Evolutionary conservation across 2,329 filamentous ascomycete genomes (phyloP).

Genomic region (Ambrosiella beaveri): DNA sequence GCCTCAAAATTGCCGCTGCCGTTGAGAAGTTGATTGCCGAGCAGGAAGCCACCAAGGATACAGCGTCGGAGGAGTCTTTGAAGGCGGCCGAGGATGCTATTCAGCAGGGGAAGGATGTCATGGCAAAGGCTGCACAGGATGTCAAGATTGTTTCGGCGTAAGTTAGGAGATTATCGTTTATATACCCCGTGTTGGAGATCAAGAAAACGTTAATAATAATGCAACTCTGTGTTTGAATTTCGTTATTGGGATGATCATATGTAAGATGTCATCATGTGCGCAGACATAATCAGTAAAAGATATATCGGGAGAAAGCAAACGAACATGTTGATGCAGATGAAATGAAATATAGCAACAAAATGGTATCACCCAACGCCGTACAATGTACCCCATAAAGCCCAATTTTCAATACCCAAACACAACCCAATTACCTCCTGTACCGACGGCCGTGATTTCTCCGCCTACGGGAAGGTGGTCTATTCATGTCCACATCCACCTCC

Average conservation of each 20-base stretch:
- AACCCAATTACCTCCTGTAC: slow-evolving; percentile 43
- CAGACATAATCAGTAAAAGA: no score
- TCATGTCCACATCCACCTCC: slow-evolving; percentile 26
- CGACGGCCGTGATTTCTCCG: slow-evolving; percentile 32
- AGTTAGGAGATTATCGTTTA: neutral
- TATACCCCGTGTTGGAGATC: neutral
- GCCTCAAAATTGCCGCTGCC: slow-evolving; percentile 52
- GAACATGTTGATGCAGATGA: no score
- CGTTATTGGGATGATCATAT: no score
- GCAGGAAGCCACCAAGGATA: slow-evolving; percentile 45
- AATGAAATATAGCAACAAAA: no score
- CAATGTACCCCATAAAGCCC: neutral
- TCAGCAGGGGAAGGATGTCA: slow-evolving; percentile 27
- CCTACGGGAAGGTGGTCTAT: slow-evolving; percentile 33
- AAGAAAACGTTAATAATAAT: neutral
- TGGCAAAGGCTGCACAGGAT: slow-evolving; percentile 8
- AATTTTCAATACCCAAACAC: neutral
- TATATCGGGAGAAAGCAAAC: no score
- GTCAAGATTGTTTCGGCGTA: slow-evolving; percentile 8
- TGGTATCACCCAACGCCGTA: neutral
- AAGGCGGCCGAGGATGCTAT: slow-evolving; percentile 37
- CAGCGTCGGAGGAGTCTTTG: slow-evolving; percentile 31
- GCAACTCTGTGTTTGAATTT: no score
- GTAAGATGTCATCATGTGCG: no score
- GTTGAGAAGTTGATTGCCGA: slow-evolving; percentile 58